Percentiles rank a stretch among this genome's conserved stretches.
phyloP scores from a whole-genome alignment of 108 stramenopile genomes.

The Nitzschia inconspicua region DNA sequence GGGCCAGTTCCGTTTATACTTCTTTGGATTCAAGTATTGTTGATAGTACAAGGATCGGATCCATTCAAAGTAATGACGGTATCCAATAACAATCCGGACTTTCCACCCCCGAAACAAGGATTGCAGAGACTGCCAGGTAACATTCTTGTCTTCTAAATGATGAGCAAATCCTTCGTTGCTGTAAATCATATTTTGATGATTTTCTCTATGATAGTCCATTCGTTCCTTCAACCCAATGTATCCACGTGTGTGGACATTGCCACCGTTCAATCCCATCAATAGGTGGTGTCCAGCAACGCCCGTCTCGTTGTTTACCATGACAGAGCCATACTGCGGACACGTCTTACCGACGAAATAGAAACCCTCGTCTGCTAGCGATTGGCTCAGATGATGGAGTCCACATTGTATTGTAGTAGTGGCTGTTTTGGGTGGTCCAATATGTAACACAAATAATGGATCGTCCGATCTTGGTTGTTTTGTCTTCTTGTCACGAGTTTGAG shows the following conservation, averaged over 20 bases:
- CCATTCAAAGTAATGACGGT: constrained; percentile 25
- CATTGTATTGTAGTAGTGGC: constrained; percentile 26
- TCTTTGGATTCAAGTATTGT: constrained; percentile 1
- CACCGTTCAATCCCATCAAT: constrained; percentile 19
- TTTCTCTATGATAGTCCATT: constrained; percentile 10
- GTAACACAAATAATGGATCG: constrained; percentile 22
- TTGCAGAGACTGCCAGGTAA: constrained; percentile 13
- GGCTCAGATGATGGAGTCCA: constrained; percentile 8
- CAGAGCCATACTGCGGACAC: constrained; percentile 1
- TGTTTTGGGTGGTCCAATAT: constrained; percentile 29
- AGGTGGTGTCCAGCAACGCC: constrained; percentile 14
- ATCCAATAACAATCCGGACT: constrained; percentile 16
- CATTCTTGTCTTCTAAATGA: constrained; percentile 8
- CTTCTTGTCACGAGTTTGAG: too few relatives aligned
- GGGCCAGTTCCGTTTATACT: constrained; percentile 7
- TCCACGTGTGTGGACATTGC: constrained; percentile 8
- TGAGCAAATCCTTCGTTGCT: constrained; percentile 18
- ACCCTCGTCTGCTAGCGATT: constrained; percentile 7
- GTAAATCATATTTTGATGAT: constrained; percentile 12
- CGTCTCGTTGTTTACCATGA: constrained; percentile 12
- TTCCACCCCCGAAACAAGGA: constrained; percentile 18
- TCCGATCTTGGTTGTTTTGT: too few relatives aligned
- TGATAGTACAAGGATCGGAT: constrained; percentile 25
- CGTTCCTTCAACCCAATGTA: constrained; percentile 4
- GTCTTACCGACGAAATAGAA: constrained; percentile 18